Evolutionary conservation across 2,329 filamentous ascomycete genomes (phyloP).

Genomic region (Colletotrichum salicis): DNA sequence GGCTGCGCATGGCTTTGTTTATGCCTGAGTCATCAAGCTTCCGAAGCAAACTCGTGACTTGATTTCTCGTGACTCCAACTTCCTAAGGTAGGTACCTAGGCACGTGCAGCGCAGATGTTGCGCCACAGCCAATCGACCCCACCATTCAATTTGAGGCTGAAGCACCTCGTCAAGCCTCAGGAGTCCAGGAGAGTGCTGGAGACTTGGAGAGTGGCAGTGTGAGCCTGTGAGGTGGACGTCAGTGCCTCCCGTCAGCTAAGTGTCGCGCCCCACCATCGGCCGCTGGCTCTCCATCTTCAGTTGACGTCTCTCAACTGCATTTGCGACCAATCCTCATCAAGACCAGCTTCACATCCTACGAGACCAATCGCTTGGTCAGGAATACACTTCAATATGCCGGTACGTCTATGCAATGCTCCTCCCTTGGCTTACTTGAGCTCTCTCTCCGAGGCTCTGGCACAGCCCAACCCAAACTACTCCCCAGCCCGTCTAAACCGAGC

Average conservation of each 20-base stretch:
- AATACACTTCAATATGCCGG: constrained; percentile 57
- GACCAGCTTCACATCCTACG: constrained; percentile 36
- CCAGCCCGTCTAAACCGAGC: constrained; percentile 21
- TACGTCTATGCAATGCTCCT: constrained; percentile 43
- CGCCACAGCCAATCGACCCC: neutral
- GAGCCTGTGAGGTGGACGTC: constrained; percentile 27
- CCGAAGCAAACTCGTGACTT: neutral
- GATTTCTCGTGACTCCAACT: neutral
- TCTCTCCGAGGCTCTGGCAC: constrained; percentile 6
- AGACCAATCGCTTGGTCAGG: constrained; percentile 22
- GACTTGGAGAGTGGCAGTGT: too few relatives aligned
- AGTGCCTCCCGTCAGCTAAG: constrained; percentile 11
- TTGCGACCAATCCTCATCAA: constrained; percentile 27
- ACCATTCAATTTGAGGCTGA: neutral
- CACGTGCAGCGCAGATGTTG: neutral
- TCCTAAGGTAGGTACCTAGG: neutral
- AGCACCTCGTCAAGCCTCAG: constrained; percentile 38
- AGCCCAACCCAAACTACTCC: constrained; percentile 1
- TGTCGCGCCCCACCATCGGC: constrained; percentile 29
- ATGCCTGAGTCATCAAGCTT: neutral
- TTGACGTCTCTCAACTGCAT: constrained; percentile 14
- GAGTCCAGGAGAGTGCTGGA: neutral
- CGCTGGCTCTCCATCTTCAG: constrained; percentile 7
- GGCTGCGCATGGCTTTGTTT: neutral
- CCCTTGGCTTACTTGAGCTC: neutral